phyloP scores from a whole-genome alignment of 768 basidiomycete species.

The Mycena chlorophos region DNA sequence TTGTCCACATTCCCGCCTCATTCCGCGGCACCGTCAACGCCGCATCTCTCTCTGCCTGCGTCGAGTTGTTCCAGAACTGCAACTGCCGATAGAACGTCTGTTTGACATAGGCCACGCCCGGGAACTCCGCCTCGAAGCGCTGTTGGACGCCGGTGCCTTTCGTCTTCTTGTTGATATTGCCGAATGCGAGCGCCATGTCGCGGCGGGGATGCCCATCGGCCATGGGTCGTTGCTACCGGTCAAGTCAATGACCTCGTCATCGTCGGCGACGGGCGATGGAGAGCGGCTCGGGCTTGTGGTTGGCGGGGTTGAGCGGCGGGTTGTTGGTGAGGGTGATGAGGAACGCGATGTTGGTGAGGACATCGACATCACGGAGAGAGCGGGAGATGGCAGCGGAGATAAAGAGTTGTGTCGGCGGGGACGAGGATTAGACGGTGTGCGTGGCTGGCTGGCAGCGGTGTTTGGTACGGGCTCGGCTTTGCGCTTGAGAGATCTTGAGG shows the following conservation, averaged over 20 bases:
- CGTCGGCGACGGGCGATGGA: not conserved
- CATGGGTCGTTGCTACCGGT: conserved; percentile 4
- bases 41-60: conserved; percentile 1
- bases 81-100: conserved; percentile 2
- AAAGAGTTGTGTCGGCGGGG: no score
- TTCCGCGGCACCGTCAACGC: not conserved
- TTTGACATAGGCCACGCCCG: not conserved
- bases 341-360: no score
- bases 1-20: conserved; percentile 1
- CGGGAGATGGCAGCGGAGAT: not conserved
- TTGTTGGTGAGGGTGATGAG: not conserved
- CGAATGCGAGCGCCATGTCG: conserved; percentile 5
- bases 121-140: not conserved
- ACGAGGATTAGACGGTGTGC: not conserved
- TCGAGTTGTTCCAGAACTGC: conserved; percentile 1
- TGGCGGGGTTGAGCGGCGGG: not conserved
- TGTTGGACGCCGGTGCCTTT: not conserved
- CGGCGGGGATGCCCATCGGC: not conserved
- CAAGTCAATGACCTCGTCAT: not conserved
- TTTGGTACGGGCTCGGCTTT: not conserved
- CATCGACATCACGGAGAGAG: not conserved
- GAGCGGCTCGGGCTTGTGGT: not conserved
- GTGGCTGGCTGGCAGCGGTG: no score
- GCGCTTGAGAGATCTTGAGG: not conserved
- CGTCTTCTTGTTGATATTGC: not conserved